Base-by-base conservation (phyloP, 2,329 filamentous ascomycete genomes). In the Aspergillus pseudonomiae region DNA sequence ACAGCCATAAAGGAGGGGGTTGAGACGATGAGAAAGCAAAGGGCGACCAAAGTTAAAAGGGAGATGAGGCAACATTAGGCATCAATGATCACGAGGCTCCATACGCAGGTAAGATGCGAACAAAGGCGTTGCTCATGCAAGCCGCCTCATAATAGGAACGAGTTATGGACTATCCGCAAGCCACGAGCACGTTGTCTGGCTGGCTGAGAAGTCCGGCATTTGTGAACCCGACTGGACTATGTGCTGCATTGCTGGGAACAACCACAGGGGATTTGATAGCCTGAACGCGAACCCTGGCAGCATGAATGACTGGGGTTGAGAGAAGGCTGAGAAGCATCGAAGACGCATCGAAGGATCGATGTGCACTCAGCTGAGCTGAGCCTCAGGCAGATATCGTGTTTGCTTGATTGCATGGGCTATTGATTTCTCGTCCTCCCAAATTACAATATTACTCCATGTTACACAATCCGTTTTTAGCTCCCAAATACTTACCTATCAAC, bases 261-360 rank as follows among this genome's bases (percentile, higher is more conserved):
- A 57, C 55, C 60, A 65, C 50, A 62, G 48, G 58, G 39, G 57
- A 63, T 67, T 41, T 62, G 63, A 67, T 67, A 65, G 63, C 59
- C 61, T 41, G 34, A 36, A 65, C 57, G 64, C 68, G 61, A 64
- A 62, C 50, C 59, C 61, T 41, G 53, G 39, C 48, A 61, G 56
- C 59, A 55, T 57, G 61, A 55, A 30, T 50, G 46, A 50, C 46
- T 32, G 46, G 46, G 55, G 53, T 39, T 55, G 32, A 54, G 60
- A 63, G 52, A 59, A 53, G 55, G 61, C 61, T 59, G 36, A 55
- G 59, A 66, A 69, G 71, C 65, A 73, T 70, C 67, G 73, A 74
- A 74, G 70, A 71, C 66, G 73, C 72, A 73, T 73, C 70, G 71
- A 74, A 74, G 67, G 57, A 68, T 63, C 30, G 41, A 54, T 32